Conservation (phyloP, 768 basidiomycete genomes). For the Suillus paluster region DNA sequence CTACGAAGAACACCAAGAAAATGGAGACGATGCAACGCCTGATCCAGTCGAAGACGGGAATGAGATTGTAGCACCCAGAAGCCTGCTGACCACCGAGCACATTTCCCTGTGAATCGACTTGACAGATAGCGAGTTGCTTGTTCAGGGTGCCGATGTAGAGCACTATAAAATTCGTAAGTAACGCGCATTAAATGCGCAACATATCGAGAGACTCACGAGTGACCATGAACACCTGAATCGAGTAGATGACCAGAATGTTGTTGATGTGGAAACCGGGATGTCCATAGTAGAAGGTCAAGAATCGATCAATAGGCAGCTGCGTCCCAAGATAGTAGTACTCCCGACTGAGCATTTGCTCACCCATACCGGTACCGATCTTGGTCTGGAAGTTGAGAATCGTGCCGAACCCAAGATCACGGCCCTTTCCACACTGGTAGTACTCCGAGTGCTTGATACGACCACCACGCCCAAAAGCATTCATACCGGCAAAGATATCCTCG, state of each 20-base stretch:
- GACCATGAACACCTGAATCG: conserved; percentile 97
- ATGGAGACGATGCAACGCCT: conserved; percentile 95
- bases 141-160: conserved; percentile 96
- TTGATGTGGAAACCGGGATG: conserved; percentile 99
- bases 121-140: conserved; percentile 89
- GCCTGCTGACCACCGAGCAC: conserved; percentile 84
- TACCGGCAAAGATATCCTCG: conserved; percentile 99
- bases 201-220: conserved; percentile 64
- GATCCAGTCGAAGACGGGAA: conserved; percentile 98
- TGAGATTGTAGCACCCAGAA: conserved; percentile 84
- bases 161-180: conserved; percentile 49
- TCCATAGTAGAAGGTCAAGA: conserved; percentile 99
- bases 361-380: conserved; percentile 99
- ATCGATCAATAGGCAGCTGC: conserved; percentile 96
- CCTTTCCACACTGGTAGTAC: conserved; percentile 99
- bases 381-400: conserved; percentile 99
- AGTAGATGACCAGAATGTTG: conserved; percentile 98
- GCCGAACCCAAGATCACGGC: conserved; percentile 98
- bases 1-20: conserved; percentile 98
- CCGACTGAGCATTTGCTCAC: conserved; percentile 99
- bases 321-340: conserved; percentile 99
- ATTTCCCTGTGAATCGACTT: conserved; percentile 79
- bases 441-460: conserved; percentile 99
- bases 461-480: conserved; percentile 98
- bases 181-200: conserved; percentile 2